Evolutionary conservation across 306 rosid species (phyloP), one percentile per base, ranked within the genome.

Genomic region (Calophaca sinica): DNA sequence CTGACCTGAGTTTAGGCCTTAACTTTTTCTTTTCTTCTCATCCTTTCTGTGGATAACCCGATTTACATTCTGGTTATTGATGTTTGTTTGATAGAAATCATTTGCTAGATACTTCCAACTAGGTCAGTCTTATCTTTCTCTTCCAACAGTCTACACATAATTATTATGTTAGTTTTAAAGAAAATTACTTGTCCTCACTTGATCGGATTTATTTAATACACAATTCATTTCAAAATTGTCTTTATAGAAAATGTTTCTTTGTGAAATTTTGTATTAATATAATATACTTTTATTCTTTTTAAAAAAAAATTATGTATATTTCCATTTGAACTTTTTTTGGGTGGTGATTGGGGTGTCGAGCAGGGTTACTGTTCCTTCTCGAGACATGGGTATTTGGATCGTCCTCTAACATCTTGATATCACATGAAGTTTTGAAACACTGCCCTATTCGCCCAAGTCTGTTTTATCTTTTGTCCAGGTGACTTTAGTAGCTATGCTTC

Each of bases 41-140:
- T 42, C 68, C 33, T 54, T 44, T 55, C 20, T 58, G 2, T 68
- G 54, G 59, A 53, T 79, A 38, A 31, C 69, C 75, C 14, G 42
- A 52, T 51, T 14, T 59, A 26, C 2, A n/a, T 49, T 13, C 13
- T 46, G 38, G 58, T 67, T 79, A 55, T 15, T 70, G 70, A 57
- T 53, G 52, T 15, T 29, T 62, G 62, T 70, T 49, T 9, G 51
- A 42, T 45, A 53, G 15, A 31, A 41, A 41, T 32, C 31, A 35
- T 15, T 73, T 65, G 9, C 51, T 42, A 35, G 71, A 7, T 69
- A 51, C 63, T 68, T 26, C 59, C 12, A 59, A 32, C 42, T 46
- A 15, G 44, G 32, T 8, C 28, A 58, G 3, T 77, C 70, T 50
- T 48, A 44, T 49, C 44, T 77, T 60, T 67, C 29, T 42, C 36